Evolutionary conservation across 495 filamentous ascomycete species (phyloP), one percentile per base, ranked within the genome.

Genomic region (Aspergillus heteromorphus): DNA sequence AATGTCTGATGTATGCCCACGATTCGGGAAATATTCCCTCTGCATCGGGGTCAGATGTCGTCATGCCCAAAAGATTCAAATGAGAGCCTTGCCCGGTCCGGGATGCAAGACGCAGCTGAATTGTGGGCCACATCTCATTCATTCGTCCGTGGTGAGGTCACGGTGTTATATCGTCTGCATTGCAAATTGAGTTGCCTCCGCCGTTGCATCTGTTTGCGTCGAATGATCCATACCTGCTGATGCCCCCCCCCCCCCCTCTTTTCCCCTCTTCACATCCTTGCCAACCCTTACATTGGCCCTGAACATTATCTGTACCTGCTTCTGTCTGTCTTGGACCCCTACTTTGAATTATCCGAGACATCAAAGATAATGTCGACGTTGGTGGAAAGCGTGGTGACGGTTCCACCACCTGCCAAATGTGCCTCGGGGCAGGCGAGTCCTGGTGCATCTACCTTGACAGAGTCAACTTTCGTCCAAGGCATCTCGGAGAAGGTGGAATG

Each of bases 401-500:
- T 59, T 25, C 67, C 70, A 8, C 61, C 65, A 16, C 47, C 61
- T 11, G 65, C 58, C 18, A 45, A 55, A 47, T 63, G 58, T 55
- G 50, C 64, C 2, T 48, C 47, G 9, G 57, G 41, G 20, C 53
- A 63, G 13, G 27, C 52, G 10, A 58, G 47, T 17, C 55, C 58
- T 0, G 68, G 61, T 36, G 64, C 61, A 43, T 31, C 53, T 4
- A 66, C 65, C 21, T 61, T 70, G 38, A 53, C 55, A n/a, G 63
- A 65, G 11, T 53, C 48, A 1, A 23, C 51, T 16, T 41, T 65
- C 54, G 51, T 58, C 20, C 68, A 72, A 49, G 60, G 34, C 25
- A 6, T 60, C 8, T 65, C 63, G 7, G 66, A 71, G 57, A 69
- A 69, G 51, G 54, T 58, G 51, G 51, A 53, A n/a, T 20, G 50